phyloP scores from a whole-genome alignment of 345 rosid species.

The Eucalyptus dawsonii region DNA sequence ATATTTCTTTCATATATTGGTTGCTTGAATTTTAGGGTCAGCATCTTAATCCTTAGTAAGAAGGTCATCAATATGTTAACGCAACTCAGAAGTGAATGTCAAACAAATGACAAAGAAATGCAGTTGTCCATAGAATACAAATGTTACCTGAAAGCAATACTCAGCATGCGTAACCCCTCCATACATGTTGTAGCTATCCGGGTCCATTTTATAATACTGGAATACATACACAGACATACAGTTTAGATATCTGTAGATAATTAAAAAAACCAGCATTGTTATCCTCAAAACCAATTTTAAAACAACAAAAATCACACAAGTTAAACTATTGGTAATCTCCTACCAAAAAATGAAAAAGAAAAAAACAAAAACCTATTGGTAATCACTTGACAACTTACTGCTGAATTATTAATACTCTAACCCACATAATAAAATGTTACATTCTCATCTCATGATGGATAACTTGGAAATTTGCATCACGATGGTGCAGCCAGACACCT shows the following conservation, averaged over 20 bases:
- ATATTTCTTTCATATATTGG: background rate
- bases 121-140: background rate
- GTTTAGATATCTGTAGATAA: background rate
- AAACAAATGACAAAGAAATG: background rate
- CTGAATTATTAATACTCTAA: background rate
- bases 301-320: background rate
- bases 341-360: too few relatives aligned
- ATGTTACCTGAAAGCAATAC: conserved; percentile 84
- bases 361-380: background rate
- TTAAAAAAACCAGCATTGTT: background rate
- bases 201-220: conserved; percentile 89
- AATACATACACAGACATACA: background rate
- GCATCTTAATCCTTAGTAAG: background rate
- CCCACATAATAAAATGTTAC: background rate
- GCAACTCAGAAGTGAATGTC: background rate
- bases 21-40: background rate
- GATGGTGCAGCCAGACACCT: background rate
- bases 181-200: conserved; percentile 43
- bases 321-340: background rate
- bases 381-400: background rate
- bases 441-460: background rate
- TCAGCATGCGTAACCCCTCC: conserved; percentile 79
- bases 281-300: background rate
- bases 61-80: background rate
- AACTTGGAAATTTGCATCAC: background rate